Evolutionary conservation across 1,139 yeast species (phyloP).

Genomic region (Protomyces arabidopsidicola): DNA sequence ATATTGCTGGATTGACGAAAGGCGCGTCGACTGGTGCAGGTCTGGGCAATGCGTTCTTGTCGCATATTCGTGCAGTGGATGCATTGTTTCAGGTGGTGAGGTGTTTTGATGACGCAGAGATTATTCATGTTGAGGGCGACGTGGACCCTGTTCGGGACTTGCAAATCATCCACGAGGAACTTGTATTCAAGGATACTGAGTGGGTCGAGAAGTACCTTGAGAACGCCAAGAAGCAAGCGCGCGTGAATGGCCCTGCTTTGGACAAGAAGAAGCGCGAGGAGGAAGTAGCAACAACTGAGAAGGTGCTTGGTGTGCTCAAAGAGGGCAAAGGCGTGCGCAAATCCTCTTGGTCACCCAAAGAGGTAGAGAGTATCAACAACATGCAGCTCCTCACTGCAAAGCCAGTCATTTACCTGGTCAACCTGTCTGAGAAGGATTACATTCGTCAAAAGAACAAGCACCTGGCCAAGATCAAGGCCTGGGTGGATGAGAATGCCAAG

Average conservation of each 20-base stretch:
- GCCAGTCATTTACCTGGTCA: slow-evolving; percentile 91
- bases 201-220: slow-evolving; percentile 88
- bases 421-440: slow-evolving; percentile 89
- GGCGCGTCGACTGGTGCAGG: slow-evolving; percentile 99
- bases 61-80: slow-evolving; percentile 97
- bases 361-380: slow-evolving; percentile 80
- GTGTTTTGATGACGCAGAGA: slow-evolving; percentile 96
- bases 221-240: slow-evolving; percentile 76
- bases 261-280: slow-evolving; percentile 94
- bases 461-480: slow-evolving; percentile 82
- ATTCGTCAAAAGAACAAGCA: slow-evolving; percentile 97
- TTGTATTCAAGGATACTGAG: slow-evolving; percentile 94
- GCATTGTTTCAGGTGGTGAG: slow-evolving; percentile 97
- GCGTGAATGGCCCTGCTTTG: slow-evolving; percentile 91
- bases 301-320: slow-evolving; percentile 69
- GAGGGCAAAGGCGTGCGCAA: slow-evolving; percentile 76
- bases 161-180: slow-evolving; percentile 85
- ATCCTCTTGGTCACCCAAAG: slow-evolving; percentile 82
- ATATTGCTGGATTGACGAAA: slow-evolving; percentile 96
- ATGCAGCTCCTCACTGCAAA: slow-evolving; percentile 84
- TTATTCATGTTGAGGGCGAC: slow-evolving; percentile 96
- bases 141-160: slow-evolving; percentile 94
- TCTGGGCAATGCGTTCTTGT: slow-evolving; percentile 93
- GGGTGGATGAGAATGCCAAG: slow-evolving; percentile 92
- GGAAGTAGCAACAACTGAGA: slow-evolving; percentile 76